phyloP scores from a whole-genome alignment of 2,329 filamentous ascomycete species.

The Colletotrichum sp. region DNA sequence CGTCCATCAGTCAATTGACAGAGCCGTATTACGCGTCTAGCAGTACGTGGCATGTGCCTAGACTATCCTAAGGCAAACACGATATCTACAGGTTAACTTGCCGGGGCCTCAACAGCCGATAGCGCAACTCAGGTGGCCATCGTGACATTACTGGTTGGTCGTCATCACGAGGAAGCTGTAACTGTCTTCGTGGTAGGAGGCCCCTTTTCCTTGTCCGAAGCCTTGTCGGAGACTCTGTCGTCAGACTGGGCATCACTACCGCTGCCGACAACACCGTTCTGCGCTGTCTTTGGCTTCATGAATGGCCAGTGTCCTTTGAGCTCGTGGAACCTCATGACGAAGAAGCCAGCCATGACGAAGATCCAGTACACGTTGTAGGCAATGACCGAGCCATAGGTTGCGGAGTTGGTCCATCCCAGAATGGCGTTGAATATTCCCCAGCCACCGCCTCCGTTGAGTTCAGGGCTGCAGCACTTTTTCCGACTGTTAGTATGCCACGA shows the following conservation, averaged over 20 bases:
- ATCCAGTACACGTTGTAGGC: constrained; percentile 92
- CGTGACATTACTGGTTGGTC: neutral
- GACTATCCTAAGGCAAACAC: neutral
- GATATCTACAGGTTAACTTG: neutral
- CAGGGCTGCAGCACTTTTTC: constrained; percentile 75
- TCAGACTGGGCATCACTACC: neutral
- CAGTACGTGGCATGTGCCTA: neutral
- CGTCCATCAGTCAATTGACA: neutral
- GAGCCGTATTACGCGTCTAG: neutral
- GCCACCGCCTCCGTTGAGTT: constrained; percentile 73
- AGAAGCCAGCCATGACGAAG: constrained; percentile 68
- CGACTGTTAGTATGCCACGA: neutral
- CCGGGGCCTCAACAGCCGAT: neutral
- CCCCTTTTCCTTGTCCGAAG: neutral
- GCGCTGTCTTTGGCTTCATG: constrained; percentile 35
- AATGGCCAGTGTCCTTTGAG: constrained; percentile 54
- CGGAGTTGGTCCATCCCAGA: constrained; percentile 87
- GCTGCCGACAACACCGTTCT: neutral
- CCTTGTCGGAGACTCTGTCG: neutral
- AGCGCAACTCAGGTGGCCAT: neutral
- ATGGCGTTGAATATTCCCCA: constrained; percentile 91
- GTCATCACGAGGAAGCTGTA: neutral
- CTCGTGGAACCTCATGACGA: constrained; percentile 72
- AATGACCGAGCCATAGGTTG: constrained; percentile 85
- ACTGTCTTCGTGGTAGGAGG: constrained; percentile 2